phyloP scores from a whole-genome alignment of 805 yeast genomes.

The Wickerhamiella occidentalis region DNA sequence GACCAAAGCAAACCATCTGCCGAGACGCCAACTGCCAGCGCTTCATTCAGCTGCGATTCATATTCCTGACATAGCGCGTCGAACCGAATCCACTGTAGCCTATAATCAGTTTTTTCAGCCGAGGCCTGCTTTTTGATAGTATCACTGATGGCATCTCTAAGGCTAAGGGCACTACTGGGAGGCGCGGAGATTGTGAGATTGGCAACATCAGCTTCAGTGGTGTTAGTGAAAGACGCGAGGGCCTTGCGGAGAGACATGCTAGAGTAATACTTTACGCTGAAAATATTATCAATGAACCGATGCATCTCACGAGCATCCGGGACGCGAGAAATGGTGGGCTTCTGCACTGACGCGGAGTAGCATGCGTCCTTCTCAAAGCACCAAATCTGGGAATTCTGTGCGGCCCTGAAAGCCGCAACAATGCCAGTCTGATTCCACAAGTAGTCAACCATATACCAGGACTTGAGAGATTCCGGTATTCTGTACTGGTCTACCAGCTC shows the following conservation, averaged over 20 bases:
- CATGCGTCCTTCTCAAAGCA: background rate
- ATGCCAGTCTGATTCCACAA: background rate
- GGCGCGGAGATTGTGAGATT: constrained; percentile 7
- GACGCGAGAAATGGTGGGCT: constrained; percentile 2
- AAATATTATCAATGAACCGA: constrained; percentile 8
- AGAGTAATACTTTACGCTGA: constrained; percentile 8
- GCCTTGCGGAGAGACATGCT: constrained; percentile 10
- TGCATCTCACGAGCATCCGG: constrained; percentile 14
- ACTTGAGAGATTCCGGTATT: background rate
- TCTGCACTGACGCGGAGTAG: constrained; percentile 1
- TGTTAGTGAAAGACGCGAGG: background rate
- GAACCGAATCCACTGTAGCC: constrained; percentile 54
- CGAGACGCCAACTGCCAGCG: constrained; percentile 36
- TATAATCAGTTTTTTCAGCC: constrained; percentile 25
- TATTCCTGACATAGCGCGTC: constrained; percentile 64
- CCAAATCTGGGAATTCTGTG: constrained; percentile 8
- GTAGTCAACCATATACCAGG: constrained; percentile 9
- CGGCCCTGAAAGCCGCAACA: constrained; percentile 17
- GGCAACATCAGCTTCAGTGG: constrained; percentile 4
- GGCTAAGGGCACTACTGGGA: constrained; percentile 4
- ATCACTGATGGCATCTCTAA: constrained; percentile 1
- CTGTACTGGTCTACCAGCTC: background rate
- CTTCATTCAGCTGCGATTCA: constrained; percentile 46
- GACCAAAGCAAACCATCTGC: constrained; percentile 15
- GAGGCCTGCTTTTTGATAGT: background rate